Percentiles rank a stretch among this genome's conserved stretches.
Conservation (phyloP, 2,329 filamentous ascomycete species). For the Intubia oerlemansii region DNA sequence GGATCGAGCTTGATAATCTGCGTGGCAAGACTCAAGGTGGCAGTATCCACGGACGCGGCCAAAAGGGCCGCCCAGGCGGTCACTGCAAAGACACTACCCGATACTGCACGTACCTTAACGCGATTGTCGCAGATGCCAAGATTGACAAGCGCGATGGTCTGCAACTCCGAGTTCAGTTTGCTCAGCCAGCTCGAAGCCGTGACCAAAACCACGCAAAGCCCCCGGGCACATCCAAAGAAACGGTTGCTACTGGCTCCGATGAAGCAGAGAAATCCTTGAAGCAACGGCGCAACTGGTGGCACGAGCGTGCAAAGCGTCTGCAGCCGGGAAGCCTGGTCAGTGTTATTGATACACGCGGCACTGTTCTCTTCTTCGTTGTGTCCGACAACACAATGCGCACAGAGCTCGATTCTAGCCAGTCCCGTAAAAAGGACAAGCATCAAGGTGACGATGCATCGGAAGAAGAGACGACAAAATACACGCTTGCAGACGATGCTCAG, state of each 20-base stretch:
- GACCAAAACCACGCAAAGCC: no score
- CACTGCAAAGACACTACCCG: conserved; percentile 11
- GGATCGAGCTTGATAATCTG: conserved; percentile 16
- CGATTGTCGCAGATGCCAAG: conserved; percentile 11
- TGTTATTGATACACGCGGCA: conserved; percentile 18
- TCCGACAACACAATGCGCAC: conserved; percentile 11
- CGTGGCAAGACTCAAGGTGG: conserved; percentile 6
- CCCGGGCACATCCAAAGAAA: no score
- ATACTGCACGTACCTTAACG: conserved; percentile 17
- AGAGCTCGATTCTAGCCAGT: no score
- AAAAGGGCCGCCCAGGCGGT: neutral
- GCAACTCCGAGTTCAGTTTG: conserved; percentile 21
- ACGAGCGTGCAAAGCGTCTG: conserved; percentile 21
- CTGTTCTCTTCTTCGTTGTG: conserved; percentile 21
- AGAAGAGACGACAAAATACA: no score
- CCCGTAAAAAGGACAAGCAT: no score
- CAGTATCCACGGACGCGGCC: no score
- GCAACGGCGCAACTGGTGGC: conserved; percentile 27
- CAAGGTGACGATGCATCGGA: no score
- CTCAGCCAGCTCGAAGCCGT: conserved; percentile 24
- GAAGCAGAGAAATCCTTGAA: conserved; percentile 4
- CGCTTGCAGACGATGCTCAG: conserved; percentile 13
- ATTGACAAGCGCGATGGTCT: conserved; percentile 20
- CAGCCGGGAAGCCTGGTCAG: conserved; percentile 27
- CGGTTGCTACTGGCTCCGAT: no score